These are phyloP conservation scores for Nemania abortiva DNA, from an alignment of 2,329 filamentous ascomycete species.

Conservation along the genomic window DNA sequence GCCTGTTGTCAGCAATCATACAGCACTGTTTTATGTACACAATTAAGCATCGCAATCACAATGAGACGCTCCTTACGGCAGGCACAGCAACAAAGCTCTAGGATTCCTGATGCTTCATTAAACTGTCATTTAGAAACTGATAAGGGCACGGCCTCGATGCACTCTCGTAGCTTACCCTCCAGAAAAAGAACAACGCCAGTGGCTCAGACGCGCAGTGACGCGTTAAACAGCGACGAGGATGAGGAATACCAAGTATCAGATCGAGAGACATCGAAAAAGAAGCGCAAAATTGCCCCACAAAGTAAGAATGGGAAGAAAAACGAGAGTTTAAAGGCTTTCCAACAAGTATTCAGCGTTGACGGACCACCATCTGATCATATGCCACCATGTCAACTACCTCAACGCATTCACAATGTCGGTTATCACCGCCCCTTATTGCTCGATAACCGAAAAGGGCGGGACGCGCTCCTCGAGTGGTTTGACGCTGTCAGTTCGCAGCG, in stretches of 20 bases:
- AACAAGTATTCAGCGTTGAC: slow-evolving; percentile 43
- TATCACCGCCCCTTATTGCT: slow-evolving; percentile 67
- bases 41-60: slow-evolving; percentile 12
- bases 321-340: slow-evolving; percentile 36
- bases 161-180: slow-evolving; percentile 15
- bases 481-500: slow-evolving; percentile 60
- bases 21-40: background rate
- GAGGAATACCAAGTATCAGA: slow-evolving; percentile 38
- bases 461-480: slow-evolving; percentile 64
- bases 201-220: slow-evolving; percentile 33
- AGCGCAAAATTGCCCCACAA: slow-evolving; percentile 37
- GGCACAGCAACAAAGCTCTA: slow-evolving; percentile 24
- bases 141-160: background rate
- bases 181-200: slow-evolving; percentile 39
- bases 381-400: slow-evolving; percentile 43
- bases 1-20: background rate
- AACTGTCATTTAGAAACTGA: background rate
- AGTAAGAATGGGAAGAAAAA: slow-evolving; percentile 34
- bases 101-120: slow-evolving; percentile 3
- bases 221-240: slow-evolving; percentile 38
- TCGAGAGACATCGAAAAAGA: slow-evolving; percentile 38
- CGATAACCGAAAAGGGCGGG: slow-evolving; percentile 52
- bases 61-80: slow-evolving; percentile 49
- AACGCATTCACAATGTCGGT: slow-evolving; percentile 52
- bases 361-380: slow-evolving; percentile 10